Evolutionary conservation across 176 grass and related monocot genomes (phyloP).

Genomic region (Triticum monococcum): DNA sequence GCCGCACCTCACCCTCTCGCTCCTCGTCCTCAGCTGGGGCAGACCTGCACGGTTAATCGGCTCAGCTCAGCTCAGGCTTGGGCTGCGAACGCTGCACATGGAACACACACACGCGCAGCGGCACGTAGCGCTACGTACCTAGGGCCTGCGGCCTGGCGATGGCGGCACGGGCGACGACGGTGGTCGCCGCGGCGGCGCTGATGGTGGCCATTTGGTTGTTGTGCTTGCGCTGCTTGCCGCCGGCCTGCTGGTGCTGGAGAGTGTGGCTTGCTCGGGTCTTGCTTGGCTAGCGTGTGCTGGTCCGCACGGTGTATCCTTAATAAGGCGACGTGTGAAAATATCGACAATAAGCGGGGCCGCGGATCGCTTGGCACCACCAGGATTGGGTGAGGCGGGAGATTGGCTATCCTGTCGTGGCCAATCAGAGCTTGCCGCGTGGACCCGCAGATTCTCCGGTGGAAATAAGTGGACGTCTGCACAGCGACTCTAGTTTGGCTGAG

Average conservation of each 20-base stretch:
- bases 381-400: slow-evolving; percentile 57
- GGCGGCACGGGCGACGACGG: slow-evolving; percentile 42
- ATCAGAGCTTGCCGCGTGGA: slow-evolving; percentile 39
- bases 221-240: slow-evolving; percentile 7
- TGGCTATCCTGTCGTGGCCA: slow-evolving; percentile 55
- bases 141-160: slow-evolving; percentile 38
- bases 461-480: neutral
- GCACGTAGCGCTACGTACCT: slow-evolving; percentile 26
- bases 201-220: slow-evolving; percentile 63
- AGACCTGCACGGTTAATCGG: slow-evolving; percentile 45
- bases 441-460: neutral
- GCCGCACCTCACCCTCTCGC: slow-evolving; percentile 60
- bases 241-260: neutral
- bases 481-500: neutral
- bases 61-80: neutral
- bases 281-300: slow-evolving; percentile 31
- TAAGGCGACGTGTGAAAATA: slow-evolving; percentile 28
- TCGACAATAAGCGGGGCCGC: slow-evolving; percentile 30
- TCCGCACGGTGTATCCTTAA: slow-evolving; percentile 28
- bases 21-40: slow-evolving; percentile 58
- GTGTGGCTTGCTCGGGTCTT: slow-evolving; percentile 6
- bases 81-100: neutral
- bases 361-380: slow-evolving; percentile 34
- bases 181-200: slow-evolving; percentile 52
- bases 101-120: neutral